Evolutionary conservation across 202 grass and related monocot genomes (phyloP), one percentile per base, ranked within the genome.

Genomic region (Brachypodium distachyon): DNA sequence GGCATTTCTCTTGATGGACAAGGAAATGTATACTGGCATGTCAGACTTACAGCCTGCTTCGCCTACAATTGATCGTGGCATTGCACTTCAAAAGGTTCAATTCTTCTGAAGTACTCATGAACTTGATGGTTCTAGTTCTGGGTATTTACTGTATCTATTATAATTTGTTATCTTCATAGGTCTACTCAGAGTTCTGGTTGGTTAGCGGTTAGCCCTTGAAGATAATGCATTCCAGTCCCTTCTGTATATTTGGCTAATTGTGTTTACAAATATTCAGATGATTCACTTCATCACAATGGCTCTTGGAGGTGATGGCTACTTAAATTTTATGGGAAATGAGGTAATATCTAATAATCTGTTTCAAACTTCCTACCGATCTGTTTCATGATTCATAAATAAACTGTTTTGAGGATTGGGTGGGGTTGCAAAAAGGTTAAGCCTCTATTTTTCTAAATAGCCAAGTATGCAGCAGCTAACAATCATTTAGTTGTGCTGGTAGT

Each of bases 301-400:
- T 12, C 87, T 98, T 70, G 95, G 95, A 83, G 95, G 91, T 75
- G 95, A 98, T 73, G 91, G 89, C 64, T 98, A 98, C 87, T 74
- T 98, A 67, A 98, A 95, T 92, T 98, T 98, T 73, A 98, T 98
- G 91, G 95, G 95, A 37, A 98, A 98, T 27, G 95, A 95, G 95
- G 95, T 98, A 84, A 72, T 36, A 71, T 40, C 48, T 42, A 11
- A 0, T 67, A 9, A 67, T 27, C 23, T 29, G 40, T 46, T n/a
- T n/a, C 41, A 26, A 28, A 42, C 44, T 43, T 29, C 40, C 27
- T 3, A 77, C 40, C 21, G 27, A 73, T 81, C 13, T 77, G 43
- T 76, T 70, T 38, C 37, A n/a, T 72, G 3, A 7, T 76, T 55
- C 23, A 7, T 33, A 2, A 9, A 40, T 1, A 14, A n/a, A 31